These are phyloP conservation scores for Lagenidium sp. DNA, from an alignment of 352 stramenopile species.

Conservation along the genomic window DNA sequence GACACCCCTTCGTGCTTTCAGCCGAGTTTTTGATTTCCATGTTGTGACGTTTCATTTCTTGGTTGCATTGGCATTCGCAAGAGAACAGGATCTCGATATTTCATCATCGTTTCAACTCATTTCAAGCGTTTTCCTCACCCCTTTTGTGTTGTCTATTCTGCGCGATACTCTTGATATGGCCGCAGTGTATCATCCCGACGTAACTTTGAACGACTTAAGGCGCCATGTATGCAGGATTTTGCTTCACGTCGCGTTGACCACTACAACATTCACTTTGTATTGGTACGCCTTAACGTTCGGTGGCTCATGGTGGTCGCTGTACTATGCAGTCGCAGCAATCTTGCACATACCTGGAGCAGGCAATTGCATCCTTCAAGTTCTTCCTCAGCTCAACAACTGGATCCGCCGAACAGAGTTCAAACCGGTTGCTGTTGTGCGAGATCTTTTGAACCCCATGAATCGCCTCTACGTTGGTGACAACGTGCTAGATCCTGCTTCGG, in stretches of 20 bases:
- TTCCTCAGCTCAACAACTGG: conserved; percentile 76
- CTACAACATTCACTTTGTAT: conserved; percentile 62
- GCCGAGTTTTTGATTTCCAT: conserved; percentile 96
- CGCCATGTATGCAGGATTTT: conserved; percentile 85
- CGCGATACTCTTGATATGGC: conserved; percentile 92
- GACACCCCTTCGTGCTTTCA: conserved; percentile 91
- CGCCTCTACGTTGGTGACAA: conserved; percentile 96
- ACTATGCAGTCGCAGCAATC: conserved; percentile 39
- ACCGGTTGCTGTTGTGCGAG: conserved; percentile 56
- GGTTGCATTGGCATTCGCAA: conserved; percentile 86
- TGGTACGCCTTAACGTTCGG: conserved; percentile 70
- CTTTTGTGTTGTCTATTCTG: conserved; percentile 78
- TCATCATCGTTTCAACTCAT: conserved; percentile 77
- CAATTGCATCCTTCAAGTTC: conserved; percentile 72
- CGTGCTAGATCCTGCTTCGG: conserved; percentile 89
- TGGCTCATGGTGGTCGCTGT: conserved; percentile 52
- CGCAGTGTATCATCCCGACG: conserved; percentile 57
- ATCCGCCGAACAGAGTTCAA: conserved; percentile 55
- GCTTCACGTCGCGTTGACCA: conserved; percentile 48
- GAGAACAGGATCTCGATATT: conserved; percentile 88
- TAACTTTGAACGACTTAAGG: conserved; percentile 43
- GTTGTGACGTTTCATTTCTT: conserved; percentile 96
- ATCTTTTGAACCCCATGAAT: conserved; percentile 93
- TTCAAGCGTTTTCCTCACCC: conserved; percentile 91
- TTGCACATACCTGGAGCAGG: conserved; percentile 62